Evolutionary conservation across 169 alveolate genomes (phyloP).

Genomic region (Eimeria mitis): DNA sequence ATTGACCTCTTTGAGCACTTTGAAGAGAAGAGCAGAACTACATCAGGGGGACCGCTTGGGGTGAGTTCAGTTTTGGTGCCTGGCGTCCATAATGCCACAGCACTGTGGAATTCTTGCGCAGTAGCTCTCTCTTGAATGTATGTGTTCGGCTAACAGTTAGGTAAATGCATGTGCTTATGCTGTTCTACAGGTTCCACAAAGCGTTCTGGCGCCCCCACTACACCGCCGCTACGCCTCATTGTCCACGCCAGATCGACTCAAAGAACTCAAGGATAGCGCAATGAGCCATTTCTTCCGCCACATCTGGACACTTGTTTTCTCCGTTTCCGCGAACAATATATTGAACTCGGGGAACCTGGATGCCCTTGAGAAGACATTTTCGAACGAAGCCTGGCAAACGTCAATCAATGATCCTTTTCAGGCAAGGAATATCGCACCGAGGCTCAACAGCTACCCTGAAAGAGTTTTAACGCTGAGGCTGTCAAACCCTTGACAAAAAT

Average conservation of each 20-base stretch:
- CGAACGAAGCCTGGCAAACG: conserved; percentile 27
- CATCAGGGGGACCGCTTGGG: conserved; percentile 65
- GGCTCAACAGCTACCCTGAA: conserved; percentile 1
- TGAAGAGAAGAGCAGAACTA: conserved; percentile 14
- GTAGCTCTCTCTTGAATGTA: background rate
- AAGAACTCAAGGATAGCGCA: conserved; percentile 42
- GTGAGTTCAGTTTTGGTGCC: background rate
- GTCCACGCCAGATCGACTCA: conserved; percentile 6
- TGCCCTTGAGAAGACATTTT: conserved; percentile 51
- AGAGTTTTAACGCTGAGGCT: background rate
- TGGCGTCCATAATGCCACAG: background rate
- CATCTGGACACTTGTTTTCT: conserved; percentile 52
- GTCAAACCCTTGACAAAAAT: background rate
- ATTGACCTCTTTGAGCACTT: conserved; percentile 57
- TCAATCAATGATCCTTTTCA: conserved; percentile 53
- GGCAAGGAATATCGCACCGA: background rate
- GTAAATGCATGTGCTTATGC: background rate
- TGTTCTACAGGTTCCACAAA: conserved; percentile 35
- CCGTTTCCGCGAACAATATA: conserved; percentile 62
- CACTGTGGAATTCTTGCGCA: background rate
- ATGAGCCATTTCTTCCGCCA: conserved; percentile 41
- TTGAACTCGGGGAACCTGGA: conserved; percentile 61
- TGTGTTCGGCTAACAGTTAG: background rate
- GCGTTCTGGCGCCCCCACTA: conserved; percentile 42
- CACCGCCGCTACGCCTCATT: conserved; percentile 39